Conservation (phyloP, 179 eudicot species). For the Patellifolia procumbens region DNA sequence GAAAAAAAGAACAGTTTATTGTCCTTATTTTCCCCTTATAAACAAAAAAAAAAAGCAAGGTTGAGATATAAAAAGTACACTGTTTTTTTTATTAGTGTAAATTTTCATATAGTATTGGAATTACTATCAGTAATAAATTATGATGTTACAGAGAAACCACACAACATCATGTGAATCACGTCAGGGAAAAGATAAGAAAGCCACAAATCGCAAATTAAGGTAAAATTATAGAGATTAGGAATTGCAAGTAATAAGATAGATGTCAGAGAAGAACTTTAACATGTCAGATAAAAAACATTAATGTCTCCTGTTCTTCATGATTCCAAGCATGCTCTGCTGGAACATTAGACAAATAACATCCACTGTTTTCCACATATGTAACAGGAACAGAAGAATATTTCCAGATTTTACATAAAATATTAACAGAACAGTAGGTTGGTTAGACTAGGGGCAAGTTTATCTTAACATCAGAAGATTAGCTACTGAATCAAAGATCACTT, state of each 20-base stretch:
- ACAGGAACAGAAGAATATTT: not conserved
- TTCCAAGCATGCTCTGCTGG: conserved; percentile 4
- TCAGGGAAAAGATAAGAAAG: not conserved
- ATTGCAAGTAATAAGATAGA: not conserved
- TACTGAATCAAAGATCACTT: not conserved
- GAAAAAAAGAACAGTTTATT: too few species aligned
- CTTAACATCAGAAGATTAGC: not conserved
- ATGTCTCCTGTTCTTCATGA: not conserved
- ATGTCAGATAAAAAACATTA: not conserved
- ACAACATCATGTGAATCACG: not conserved
- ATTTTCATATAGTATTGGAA: not conserved
- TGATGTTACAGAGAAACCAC: not conserved
- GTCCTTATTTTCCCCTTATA: too few species aligned
- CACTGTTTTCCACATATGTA: not conserved
- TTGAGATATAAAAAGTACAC: too few species aligned
- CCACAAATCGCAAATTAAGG: not conserved
- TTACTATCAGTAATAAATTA: not conserved
- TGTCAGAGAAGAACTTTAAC: not conserved
- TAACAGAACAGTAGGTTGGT: not conserved
- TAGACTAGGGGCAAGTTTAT: not conserved
- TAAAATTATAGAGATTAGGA: not conserved
- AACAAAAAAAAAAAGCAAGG: too few species aligned
- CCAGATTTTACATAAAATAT: conserved; percentile 3
- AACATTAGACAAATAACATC: not conserved
- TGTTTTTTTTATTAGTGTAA: too few species aligned